Base-by-base conservation (phyloP, 768 basidiomycete genomes). In the Jaapia argillacea region DNA sequence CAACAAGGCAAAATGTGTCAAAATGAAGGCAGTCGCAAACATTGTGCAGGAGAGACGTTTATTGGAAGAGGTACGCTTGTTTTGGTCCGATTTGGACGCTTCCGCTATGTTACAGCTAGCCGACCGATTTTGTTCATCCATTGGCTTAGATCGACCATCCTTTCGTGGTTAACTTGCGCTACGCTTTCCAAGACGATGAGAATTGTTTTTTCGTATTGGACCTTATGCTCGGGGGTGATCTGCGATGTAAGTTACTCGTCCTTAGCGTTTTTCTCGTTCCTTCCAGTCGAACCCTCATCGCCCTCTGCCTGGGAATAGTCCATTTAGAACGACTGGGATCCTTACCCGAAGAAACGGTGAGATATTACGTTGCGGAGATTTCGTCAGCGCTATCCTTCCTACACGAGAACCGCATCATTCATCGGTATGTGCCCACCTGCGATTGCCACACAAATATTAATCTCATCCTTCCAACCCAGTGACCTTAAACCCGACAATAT, bases 401-500 rank as follows among this genome's bases (percentile, higher is more conserved):
- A 13, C 94, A 99, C 58, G 86, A 89, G 45, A 88, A 85, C 62
- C 78, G 75, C 46, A 99, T 99, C 48, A 94, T 98, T 65, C 94
- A 99, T 64, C 82, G 94, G 93, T 94, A 45, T 42, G 81, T 62
- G 20, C 6, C 53, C 40, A 48, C 46, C 14, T 45, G 12, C 37
- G 45, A 48, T 48, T 42, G 24, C 55, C 54, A 45, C 43, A 53
- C 28, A 18, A 45, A 60, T 60, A 26, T 58, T 53, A 52, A 48
- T 57, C 42, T 58, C 62, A 23, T 21, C 27, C 28, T 14, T 37
- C 16, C 28, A 26, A 7, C 21, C 24, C 53, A 94, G 93, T 21
- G 94, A 98, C 61, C 66, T 99, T 54, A 99, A 98, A 62, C 94
- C 94, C 2, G 94, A 97, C 63, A 97, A 98, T 60, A 91, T 99